Base-by-base conservation (phyloP, 2,329 filamentous ascomycete genomes). In the Penicillium expansum region DNA sequence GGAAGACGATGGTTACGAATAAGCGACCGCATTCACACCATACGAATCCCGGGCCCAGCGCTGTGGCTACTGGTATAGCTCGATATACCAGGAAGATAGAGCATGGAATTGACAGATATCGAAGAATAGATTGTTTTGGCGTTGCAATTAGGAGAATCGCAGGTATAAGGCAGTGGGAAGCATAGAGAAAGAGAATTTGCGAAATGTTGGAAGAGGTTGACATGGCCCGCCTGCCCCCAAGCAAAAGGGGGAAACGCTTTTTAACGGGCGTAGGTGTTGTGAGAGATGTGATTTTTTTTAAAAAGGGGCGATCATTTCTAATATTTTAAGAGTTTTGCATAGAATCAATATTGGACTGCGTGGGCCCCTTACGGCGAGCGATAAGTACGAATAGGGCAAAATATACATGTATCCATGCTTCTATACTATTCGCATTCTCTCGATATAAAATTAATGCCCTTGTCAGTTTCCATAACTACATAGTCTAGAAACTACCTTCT, bases 41-140 rank as follows among this genome's bases (percentile, higher is more conserved):
- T 20, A 61, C 29, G n/a, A 51, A 61, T 4, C 59, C 59, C 3
- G 59, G 59, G 7, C 59, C 59, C 5, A 61, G 27, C 0, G 37
- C 47, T 30, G 33, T 37, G 4, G 59, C 56, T 5, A 59, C 32
- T 10, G 51, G 39, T 43, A 48, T 45, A 9, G 47, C 48, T 11
- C 29, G 22, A 39, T 41, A 53, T n/a, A 51, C 52, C 52, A 60
- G 56, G 2, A 43, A 57, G 11, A 50, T 20, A 24, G 57, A 38
- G 35, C 52, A 54, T 44, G 59, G 54, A 11, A 66, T 59, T 1
- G 54, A 51, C 14, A 62, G n/a, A 14, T 61, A 65, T 27, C 63
- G 61, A 14, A 59, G n/a, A 24, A 14, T 13, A 16, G 62, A 63
- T 13, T 18, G 38, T 32, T 61, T 62, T 16, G 58, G 27, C 4